Evolutionary conservation across 306 rosid species (phyloP).

Genomic region (Trifolium dubium): DNA sequence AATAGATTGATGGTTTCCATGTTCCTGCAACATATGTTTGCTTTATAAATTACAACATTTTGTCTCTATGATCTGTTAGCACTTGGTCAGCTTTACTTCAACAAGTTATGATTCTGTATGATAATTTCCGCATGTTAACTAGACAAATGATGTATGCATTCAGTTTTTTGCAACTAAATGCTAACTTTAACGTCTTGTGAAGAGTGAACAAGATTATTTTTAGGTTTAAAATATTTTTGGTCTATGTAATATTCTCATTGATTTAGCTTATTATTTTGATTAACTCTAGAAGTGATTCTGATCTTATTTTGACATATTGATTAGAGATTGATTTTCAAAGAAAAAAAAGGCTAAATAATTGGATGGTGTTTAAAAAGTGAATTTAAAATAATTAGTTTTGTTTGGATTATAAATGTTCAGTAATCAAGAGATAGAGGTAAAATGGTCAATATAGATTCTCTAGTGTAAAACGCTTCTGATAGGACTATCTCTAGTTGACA

Average conservation of each 20-base stretch:
- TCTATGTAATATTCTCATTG: neutral
- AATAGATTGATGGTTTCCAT: slow-evolving; percentile 21
- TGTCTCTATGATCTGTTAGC: slow-evolving; percentile 24
- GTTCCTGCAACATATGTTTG: slow-evolving; percentile 26
- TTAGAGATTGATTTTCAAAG: neutral
- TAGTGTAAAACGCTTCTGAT: no score
- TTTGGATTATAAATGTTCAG: neutral
- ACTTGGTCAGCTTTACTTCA: slow-evolving; percentile 1
- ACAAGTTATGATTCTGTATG: slow-evolving; percentile 29
- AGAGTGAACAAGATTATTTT: neutral
- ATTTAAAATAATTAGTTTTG: neutral
- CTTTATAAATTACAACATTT: neutral
- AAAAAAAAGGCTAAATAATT: neutral
- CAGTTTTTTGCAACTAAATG: slow-evolving; percentile 38
- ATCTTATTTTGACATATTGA: neutral
- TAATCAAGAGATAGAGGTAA: neutral
- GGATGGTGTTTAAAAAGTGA: neutral
- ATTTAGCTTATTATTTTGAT: neutral
- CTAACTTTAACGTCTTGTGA: slow-evolving; percentile 4
- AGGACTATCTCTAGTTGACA: no score
- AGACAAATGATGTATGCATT: slow-evolving; percentile 24
- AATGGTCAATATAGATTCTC: neutral
- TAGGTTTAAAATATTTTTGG: neutral
- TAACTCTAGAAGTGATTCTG: neutral
- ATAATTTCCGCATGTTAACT: slow-evolving; percentile 28